Conservation (phyloP, 2,329 filamentous ascomycete genomes). For the Paramyrothecium roridum region DNA sequence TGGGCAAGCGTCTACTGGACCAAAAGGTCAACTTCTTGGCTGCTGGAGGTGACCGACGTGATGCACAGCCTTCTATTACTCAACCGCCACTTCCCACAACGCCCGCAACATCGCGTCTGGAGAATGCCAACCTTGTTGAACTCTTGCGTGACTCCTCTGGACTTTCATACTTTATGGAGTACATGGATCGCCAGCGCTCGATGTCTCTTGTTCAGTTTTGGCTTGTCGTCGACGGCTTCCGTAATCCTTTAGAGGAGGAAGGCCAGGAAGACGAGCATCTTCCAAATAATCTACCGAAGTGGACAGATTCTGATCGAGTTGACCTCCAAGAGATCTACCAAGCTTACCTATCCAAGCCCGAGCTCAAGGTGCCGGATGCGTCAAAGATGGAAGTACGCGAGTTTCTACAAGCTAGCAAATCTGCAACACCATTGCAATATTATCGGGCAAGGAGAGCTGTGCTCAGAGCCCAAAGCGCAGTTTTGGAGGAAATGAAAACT, state of each 20-base stretch:
- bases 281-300: constrained; percentile 61
- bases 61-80: constrained; percentile 1
- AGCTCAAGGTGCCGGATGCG: constrained; percentile 71
- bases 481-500: constrained; percentile 80
- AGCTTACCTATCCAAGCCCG: constrained; percentile 77
- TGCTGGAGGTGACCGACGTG: constrained; percentile 54
- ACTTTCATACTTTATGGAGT: constrained; percentile 99
- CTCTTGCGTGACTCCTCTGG: constrained; percentile 87
- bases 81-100: constrained; percentile 10
- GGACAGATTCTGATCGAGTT: constrained; percentile 79
- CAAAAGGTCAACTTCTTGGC: constrained; percentile 83
- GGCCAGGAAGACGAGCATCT: constrained; percentile 61
- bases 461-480: constrained; percentile 74
- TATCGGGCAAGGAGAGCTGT: constrained; percentile 78
- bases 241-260: constrained; percentile 85
- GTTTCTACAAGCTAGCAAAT: constrained; percentile 75
- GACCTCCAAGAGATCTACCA: constrained; percentile 92
- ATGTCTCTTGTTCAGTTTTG: constrained; percentile 96
- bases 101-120: constrained; percentile 56
- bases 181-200: constrained; percentile 87
- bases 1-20: constrained; percentile 85
- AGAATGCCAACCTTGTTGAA: constrained; percentile 75
- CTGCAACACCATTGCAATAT: constrained; percentile 78
- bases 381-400: constrained; percentile 68
- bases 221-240: constrained; percentile 95